Percentiles rank a stretch among this genome's conserved stretches.
Conservation (phyloP, 2,329 filamentous ascomycete genomes). For the Fusarium sp. region DNA sequence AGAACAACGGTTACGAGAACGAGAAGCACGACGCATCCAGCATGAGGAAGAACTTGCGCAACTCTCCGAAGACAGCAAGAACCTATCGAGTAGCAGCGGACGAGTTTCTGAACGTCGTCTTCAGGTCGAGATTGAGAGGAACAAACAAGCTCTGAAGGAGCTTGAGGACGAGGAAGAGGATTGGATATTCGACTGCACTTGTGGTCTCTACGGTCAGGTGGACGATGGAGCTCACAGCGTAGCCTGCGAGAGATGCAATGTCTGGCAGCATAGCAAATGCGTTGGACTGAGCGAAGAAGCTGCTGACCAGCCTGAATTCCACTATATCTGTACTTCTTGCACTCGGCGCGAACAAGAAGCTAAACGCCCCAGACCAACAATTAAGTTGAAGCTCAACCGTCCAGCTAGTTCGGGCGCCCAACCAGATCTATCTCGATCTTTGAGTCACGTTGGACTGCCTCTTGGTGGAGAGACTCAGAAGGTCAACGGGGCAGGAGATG, state of each 20-base stretch:
- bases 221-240: constrained; percentile 96
- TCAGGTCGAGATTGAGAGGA: constrained; percentile 85
- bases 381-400: constrained; percentile 65
- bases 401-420: constrained; percentile 27
- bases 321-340: constrained; percentile 86
- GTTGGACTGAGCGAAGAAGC: constrained; percentile 82
- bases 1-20: constrained; percentile 86
- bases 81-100: constrained; percentile 64
- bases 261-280: constrained; percentile 98
- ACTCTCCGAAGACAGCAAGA: constrained; percentile 80
- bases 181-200: constrained; percentile 96
- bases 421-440: constrained; percentile 18
- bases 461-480: background rate
- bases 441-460: constrained; percentile 4
- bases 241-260: constrained; percentile 91
- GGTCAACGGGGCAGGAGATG: constrained; percentile 1
- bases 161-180: constrained; percentile 81
- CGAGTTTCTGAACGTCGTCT: constrained; percentile 83
- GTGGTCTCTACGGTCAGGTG: constrained; percentile 89
- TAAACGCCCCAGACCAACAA: constrained; percentile 65
- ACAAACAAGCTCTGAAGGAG: constrained; percentile 79
- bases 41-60: constrained; percentile 87
- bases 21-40: constrained; percentile 83
- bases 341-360: constrained; percentile 74
- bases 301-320: constrained; percentile 87